phyloP scores from a whole-genome alignment of 2,329 filamentous ascomycete genomes.

The Pseudocercospora fijiensis region DNA sequence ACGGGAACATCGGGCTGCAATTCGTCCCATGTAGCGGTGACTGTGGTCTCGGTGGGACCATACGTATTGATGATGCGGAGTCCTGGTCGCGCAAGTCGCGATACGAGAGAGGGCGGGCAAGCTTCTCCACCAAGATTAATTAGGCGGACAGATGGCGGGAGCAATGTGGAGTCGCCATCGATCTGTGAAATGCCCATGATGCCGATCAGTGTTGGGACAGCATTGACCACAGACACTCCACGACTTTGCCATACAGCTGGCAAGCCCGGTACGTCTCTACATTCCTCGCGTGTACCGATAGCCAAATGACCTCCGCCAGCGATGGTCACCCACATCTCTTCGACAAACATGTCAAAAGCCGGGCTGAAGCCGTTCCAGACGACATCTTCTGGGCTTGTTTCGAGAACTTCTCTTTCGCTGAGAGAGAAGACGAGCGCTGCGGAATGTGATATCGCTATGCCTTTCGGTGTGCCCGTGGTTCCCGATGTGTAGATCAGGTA shows the following conservation, averaged over 20 bases:
- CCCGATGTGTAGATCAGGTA: constrained; percentile 36
- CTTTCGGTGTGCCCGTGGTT: constrained; percentile 33
- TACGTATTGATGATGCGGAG: constrained; percentile 30
- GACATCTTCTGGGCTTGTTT: constrained; percentile 20
- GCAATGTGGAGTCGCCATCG: constrained; percentile 16
- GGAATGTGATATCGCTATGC: constrained; percentile 29
- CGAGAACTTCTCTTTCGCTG: constrained; percentile 26
- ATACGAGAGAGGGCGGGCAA: constrained; percentile 23
- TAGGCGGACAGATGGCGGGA: constrained; percentile 23
- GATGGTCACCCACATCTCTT: constrained; percentile 32
- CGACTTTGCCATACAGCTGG: constrained; percentile 24
- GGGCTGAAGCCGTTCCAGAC: constrained; percentile 29
- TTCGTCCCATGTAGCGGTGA: constrained; percentile 27
- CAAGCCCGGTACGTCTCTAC: constrained; percentile 22
- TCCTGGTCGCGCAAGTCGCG: constrained; percentile 24
- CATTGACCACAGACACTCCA: constrained; percentile 25
- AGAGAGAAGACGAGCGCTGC: constrained; percentile 25
- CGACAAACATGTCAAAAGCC: constrained; percentile 31
- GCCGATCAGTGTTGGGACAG: constrained; percentile 28
- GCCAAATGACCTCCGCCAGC: constrained; percentile 28
- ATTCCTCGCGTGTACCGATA: constrained; percentile 26
- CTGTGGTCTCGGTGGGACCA: constrained; percentile 29
- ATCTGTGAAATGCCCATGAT: constrained; percentile 24
- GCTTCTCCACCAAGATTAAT: constrained; percentile 31
- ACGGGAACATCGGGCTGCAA: constrained; percentile 25